These are phyloP conservation scores for Oleoguttula mirabilis DNA, from an alignment of 495 filamentous ascomycete species.

Conservation along the genomic window DNA sequence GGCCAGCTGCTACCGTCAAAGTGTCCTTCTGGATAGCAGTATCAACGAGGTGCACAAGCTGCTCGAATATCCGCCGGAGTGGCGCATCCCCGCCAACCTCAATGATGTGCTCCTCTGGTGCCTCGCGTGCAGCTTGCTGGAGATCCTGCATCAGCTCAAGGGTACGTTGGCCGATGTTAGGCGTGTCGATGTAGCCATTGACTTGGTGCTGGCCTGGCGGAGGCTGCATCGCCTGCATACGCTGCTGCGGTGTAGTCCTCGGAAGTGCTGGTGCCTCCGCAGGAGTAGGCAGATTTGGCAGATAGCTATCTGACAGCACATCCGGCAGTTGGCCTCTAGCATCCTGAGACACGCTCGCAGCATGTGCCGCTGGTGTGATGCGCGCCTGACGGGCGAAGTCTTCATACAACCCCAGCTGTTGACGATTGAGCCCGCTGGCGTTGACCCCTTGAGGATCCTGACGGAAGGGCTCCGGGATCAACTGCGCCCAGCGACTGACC, in stretches of 20 bases:
- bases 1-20: constrained; percentile 53
- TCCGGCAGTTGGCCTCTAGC: constrained; percentile 52
- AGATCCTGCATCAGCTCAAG: constrained; percentile 61
- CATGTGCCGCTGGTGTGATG: constrained; percentile 39
- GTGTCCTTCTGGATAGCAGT: constrained; percentile 46
- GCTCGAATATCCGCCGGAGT: constrained; percentile 32
- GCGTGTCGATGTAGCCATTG: constrained; percentile 54
- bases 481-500: constrained; percentile 73
- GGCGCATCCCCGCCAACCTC: constrained; percentile 41
- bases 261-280: constrained; percentile 66
- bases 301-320: constrained; percentile 70
- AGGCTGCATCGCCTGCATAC: constrained; percentile 30
- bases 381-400: constrained; percentile 81
- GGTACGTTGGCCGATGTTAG: constrained; percentile 50
- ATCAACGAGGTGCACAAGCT: constrained; percentile 40
- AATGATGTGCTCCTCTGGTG: constrained; percentile 55
- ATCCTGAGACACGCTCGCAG: constrained; percentile 46
- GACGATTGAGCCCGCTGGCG: constrained; percentile 59
- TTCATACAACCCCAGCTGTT: constrained; percentile 91
- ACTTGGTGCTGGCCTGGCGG: constrained; percentile 32
- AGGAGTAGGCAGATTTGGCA: constrained; percentile 63
- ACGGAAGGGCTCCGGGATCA: constrained; percentile 82
- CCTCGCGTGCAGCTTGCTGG: constrained; percentile 48
- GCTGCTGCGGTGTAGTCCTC: constrained; percentile 51
- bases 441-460: constrained; percentile 43